Conservation (phyloP, 768 basidiomycete species). For the Pseudohyphozyma bogoriensis region DNA sequence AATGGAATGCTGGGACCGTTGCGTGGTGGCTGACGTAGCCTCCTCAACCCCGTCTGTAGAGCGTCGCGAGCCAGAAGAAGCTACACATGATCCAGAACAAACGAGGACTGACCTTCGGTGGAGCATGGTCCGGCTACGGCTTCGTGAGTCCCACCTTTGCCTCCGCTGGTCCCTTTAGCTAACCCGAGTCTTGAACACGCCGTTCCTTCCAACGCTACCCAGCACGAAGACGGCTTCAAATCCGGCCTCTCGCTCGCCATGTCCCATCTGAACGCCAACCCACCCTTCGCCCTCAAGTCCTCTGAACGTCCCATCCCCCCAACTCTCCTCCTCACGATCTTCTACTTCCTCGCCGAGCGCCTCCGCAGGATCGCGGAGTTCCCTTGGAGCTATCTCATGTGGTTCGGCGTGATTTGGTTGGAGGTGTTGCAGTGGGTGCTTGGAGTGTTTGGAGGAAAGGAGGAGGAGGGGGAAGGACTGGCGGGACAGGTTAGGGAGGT, state of each 20-base stretch:
- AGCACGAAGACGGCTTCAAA: conserved; percentile 64
- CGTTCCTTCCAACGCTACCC: neutral
- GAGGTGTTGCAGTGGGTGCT: neutral
- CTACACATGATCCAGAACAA: conserved; percentile 54
- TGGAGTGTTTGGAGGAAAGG: neutral
- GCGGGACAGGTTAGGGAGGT: neutral
- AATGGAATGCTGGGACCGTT: neutral
- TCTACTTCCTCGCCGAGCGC: neutral
- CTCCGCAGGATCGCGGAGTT: neutral
- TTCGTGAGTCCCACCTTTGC: conserved; percentile 39
- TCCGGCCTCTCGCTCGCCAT: conserved; percentile 41
- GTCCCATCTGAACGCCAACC: neutral
- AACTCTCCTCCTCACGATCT: neutral
- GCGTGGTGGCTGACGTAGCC: neutral
- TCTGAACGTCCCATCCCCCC: neutral
- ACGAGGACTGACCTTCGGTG: conserved; percentile 54
- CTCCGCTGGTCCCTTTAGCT: neutral
- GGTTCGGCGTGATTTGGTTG: neutral
- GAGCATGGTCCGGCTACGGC: conserved; percentile 65
- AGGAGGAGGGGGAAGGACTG: neutral
- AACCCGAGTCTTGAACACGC: too few species aligned
- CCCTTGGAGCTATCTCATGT: neutral
- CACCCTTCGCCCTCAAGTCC: neutral
- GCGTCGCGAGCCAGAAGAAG: conserved; percentile 48
- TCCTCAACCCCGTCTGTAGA: conserved; percentile 35